A percentile compares a stretch with the other conserved stretches of the same genome.
phyloP scores from a whole-genome alignment of 805 yeast genomes.

The Lipomyces kockii region DNA sequence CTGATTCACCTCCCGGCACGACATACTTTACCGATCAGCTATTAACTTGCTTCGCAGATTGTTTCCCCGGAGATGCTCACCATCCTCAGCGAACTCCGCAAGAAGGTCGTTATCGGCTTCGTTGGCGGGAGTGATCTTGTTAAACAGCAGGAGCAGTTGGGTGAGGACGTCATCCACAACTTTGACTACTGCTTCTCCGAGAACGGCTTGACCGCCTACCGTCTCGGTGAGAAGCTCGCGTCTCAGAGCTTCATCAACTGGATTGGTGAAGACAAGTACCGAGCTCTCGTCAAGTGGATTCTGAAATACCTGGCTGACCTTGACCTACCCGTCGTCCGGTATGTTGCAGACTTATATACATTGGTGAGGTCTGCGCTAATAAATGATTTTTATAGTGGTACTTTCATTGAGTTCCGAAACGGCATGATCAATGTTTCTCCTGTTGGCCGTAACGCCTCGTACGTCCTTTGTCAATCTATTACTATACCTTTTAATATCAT shows the following conservation, averaged over 20 bases:
- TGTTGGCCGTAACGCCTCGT: slow-evolving; percentile 94
- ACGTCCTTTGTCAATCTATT: slow-evolving; percentile 1
- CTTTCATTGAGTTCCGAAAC: slow-evolving; percentile 97
- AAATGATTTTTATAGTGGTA: slow-evolving; percentile 57
- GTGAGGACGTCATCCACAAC: slow-evolving; percentile 66
- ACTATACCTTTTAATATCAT: neutral
- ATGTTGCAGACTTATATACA: neutral
- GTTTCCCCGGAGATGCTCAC: slow-evolving; percentile 65
- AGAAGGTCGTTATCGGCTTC: slow-evolving; percentile 93
- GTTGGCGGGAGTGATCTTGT: slow-evolving; percentile 96
- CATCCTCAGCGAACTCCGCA: slow-evolving; percentile 73
- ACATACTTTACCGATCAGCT: neutral
- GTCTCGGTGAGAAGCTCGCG: slow-evolving; percentile 82
- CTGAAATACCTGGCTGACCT: slow-evolving; percentile 81
- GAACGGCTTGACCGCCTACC: slow-evolving; percentile 98
- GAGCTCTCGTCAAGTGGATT: slow-evolving; percentile 82
- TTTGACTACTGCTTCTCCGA: slow-evolving; percentile 97
- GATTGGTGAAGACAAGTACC: slow-evolving; percentile 96
- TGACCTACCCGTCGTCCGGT: slow-evolving; percentile 91
- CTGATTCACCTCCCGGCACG: neutral
- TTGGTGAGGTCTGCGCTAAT: neutral
- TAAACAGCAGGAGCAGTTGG: slow-evolving; percentile 96
- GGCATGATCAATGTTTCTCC: slow-evolving; percentile 99
- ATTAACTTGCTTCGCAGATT: slow-evolving; percentile 13
- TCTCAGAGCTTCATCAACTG: slow-evolving; percentile 92